phyloP scores from a whole-genome alignment of 108 stramenopile species.

The Fragilaria crotonensis region DNA sequence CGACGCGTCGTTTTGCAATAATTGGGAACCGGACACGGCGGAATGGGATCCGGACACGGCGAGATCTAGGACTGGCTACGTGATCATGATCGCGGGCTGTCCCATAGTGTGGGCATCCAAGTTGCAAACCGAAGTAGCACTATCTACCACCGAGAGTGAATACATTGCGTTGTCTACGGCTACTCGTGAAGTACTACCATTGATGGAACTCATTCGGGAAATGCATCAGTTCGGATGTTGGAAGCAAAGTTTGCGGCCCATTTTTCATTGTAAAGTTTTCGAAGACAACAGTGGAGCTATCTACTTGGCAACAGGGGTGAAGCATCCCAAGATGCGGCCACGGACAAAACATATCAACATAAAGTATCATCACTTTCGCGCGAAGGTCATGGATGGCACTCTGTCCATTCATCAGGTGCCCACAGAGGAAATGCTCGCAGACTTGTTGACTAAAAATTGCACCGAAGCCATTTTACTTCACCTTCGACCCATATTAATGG shows the following conservation, averaged over 20 bases:
- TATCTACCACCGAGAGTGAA: conserved; percentile 32
- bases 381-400: neutral
- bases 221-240: conserved; percentile 12
- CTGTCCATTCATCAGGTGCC: neutral
- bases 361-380: conserved; percentile 11
- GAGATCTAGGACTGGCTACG: conserved; percentile 17
- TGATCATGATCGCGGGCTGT: conserved; percentile 16
- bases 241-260: neutral
- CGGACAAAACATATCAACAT: conserved; percentile 12
- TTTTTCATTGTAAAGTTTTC: conserved; percentile 12
- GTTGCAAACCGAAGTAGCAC: conserved; percentile 18
- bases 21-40: conserved; percentile 14
- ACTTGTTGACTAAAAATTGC: conserved; percentile 30
- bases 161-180: conserved; percentile 12
- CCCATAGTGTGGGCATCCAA: conserved; percentile 17
- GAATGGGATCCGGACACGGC: conserved; percentile 2
- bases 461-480: conserved; percentile 1
- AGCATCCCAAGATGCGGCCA: conserved; percentile 4
- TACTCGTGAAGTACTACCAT: conserved; percentile 17
- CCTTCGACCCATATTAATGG: conserved; percentile 16
- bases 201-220: conserved; percentile 21
- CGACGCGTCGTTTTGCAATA: conserved; percentile 42
- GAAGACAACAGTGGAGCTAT: conserved; percentile 16
- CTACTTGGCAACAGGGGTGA: conserved; percentile 1
- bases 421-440: conserved; percentile 21